Evolutionary conservation across 2,329 filamentous ascomycete genomes (phyloP), one percentile per base, ranked within the genome.

Genomic region (Phialophora verrucosa): DNA sequence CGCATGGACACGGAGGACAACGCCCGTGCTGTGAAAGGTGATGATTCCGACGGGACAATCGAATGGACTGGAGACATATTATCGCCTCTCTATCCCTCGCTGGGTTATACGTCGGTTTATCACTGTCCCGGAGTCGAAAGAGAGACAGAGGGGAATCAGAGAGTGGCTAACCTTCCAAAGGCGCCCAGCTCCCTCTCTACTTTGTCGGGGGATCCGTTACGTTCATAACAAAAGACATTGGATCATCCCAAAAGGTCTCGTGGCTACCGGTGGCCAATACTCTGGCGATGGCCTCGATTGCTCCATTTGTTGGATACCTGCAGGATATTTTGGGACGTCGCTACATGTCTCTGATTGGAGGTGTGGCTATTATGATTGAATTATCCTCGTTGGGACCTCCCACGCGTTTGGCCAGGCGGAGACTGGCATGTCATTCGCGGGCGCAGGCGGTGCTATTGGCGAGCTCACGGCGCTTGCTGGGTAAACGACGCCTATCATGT

Each of bases 251-350:
- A 3, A 35, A 32, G 27, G n/a, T 4, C 29, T 56, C 54, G 11
- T 66, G 64, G 67, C 44, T 69, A 2, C 56, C 67, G 2, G 67
- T 69, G 14, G 31, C 64, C 3, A 58, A 62, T 14, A 61, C 64
- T 5, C 62, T 69, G 2, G 38, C 62, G 12, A 47, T 65, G 17
- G 51, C 67, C 1, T 59, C 55, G 2, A 50, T 63, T 14, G 59
- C 59, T 25, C 67, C 67, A 6, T 69, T 65, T 0, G 29, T 38
- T 29, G 67, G 67, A 6, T 69, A 69, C 27, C 53, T 69, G 2
- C 67, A 69, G 32, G 67, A 69, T 51, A 53, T 69, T 17, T 51
- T 67, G 17, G 67, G 67, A 14, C 49, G 64, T 6, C 60, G 67
- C 14, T 31, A 64, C 44, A 65, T 63, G 32, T 55, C 61, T 7